These are phyloP conservation scores for Naganishia vishniacii DNA, from an alignment of 768 basidiomycete genomes.

Conservation along the genomic window DNA sequence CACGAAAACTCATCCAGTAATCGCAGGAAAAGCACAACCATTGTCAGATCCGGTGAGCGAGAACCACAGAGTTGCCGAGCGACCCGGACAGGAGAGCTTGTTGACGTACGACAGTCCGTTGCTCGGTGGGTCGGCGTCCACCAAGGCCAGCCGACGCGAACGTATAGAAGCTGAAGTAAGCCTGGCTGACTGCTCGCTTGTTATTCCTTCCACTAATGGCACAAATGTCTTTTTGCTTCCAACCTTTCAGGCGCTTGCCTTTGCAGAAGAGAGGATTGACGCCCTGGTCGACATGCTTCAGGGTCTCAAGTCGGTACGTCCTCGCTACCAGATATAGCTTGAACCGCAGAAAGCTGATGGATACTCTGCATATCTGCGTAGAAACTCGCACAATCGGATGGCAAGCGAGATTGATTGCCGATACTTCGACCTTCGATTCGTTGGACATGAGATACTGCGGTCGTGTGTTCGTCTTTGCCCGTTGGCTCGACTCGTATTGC, in stretches of 20 bases:
- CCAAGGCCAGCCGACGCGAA: not conserved
- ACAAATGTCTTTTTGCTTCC: not conserved
- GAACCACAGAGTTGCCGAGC: not conserved
- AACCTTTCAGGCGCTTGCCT: not conserved
- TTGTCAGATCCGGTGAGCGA: not conserved
- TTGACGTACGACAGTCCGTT: not conserved
- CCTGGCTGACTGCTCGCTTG: not conserved
- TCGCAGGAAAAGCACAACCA: not conserved
- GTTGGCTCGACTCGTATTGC: too few relatives aligned
- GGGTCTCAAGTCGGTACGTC: constrained; percentile 2
- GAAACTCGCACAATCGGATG: not conserved
- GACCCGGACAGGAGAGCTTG: not conserved
- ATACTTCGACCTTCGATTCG: too few relatives aligned
- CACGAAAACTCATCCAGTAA: too few relatives aligned
- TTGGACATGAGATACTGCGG: too few relatives aligned
- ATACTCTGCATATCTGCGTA: too few relatives aligned
- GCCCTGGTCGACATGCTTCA: not conserved
- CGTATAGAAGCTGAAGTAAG: constrained; percentile 13
- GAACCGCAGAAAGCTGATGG: too few relatives aligned
- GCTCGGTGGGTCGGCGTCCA: not conserved
- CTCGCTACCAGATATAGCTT: not conserved
- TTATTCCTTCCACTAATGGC: not conserved
- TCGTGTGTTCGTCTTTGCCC: too few relatives aligned
- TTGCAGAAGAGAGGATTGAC: constrained; percentile 17
- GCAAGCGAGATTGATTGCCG: not conserved